Conservation (phyloP, 805 yeast genomes). For the Starmera pachycereana region DNA sequence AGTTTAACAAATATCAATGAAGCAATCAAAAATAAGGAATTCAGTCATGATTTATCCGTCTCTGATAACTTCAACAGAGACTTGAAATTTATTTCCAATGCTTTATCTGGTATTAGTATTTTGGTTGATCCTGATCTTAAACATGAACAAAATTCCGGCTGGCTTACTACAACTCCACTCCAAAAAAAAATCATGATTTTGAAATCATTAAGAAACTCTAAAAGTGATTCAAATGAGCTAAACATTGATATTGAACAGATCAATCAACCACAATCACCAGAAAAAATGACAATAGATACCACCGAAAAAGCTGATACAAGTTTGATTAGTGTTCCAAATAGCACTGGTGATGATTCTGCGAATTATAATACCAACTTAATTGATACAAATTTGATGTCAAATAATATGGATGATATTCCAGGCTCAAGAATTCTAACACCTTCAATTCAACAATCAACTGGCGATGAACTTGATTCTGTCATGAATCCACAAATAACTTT, state of each 20-base stretch:
- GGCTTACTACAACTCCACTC: constrained; percentile 6
- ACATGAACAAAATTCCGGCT: constrained; percentile 9
- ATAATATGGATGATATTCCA: constrained; percentile 27
- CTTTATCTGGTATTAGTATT: constrained; percentile 59
- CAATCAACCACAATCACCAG: constrained; percentile 3
- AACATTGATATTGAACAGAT: constrained; percentile 28
- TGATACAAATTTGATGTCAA: constrained; percentile 23
- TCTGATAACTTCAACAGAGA: constrained; percentile 47
- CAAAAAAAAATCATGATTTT: constrained; percentile 21
- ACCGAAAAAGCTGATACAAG: too few species aligned
- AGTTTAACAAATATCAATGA: constrained; percentile 33
- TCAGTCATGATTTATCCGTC: constrained; percentile 17
- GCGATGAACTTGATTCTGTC: constrained; percentile 26
- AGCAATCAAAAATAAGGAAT: constrained; percentile 19
- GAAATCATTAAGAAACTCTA: constrained; percentile 25
- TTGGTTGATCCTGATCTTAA: constrained; percentile 65
- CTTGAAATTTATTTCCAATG: constrained; percentile 46
- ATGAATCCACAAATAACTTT: constrained; percentile 46
- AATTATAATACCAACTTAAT: too few species aligned
- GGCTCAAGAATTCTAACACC: constrained; percentile 24
- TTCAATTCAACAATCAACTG: constrained; percentile 18
- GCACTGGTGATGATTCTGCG: too few species aligned
- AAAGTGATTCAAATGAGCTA: constrained; percentile 24
- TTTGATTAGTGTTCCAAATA: too few species aligned
- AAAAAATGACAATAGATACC: constrained; percentile 16